phyloP scores from a whole-genome alignment of 805 yeast genomes.

The Ascoidea tarda region DNA sequence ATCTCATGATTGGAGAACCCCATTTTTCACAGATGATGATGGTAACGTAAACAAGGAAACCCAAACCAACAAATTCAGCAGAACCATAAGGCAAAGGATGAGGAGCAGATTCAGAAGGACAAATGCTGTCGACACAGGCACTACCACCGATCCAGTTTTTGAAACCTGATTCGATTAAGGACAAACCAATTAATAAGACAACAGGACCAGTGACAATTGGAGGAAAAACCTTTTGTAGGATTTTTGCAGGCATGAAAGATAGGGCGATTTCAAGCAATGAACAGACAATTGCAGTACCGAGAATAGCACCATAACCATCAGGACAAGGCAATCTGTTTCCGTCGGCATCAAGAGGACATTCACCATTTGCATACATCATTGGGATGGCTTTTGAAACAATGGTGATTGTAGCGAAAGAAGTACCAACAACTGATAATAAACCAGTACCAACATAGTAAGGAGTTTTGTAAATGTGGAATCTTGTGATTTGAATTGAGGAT shows the following conservation, averaged over 20 bases:
- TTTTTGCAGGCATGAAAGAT: slow-evolving; percentile 65
- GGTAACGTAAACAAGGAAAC: slow-evolving; percentile 64
- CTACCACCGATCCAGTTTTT: slow-evolving; percentile 84
- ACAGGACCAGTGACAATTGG: slow-evolving; percentile 92
- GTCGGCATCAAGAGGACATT: slow-evolving; percentile 45
- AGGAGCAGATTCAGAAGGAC: slow-evolving; percentile 38
- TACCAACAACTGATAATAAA: slow-evolving; percentile 78
- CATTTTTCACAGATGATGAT: slow-evolving; percentile 70
- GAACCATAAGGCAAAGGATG: slow-evolving; percentile 66
- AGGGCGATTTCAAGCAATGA: slow-evolving; percentile 58
- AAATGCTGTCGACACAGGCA: slow-evolving; percentile 35
- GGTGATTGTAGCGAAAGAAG: slow-evolving; percentile 78
- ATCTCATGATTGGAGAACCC: slow-evolving; percentile 91
- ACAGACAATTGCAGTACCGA: slow-evolving; percentile 72
- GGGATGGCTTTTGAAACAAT: slow-evolving; percentile 68
- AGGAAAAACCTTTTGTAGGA: slow-evolving; percentile 66
- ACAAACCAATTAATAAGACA: slow-evolving; percentile 69
- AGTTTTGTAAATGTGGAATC: slow-evolving; percentile 64
- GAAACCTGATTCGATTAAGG: slow-evolving; percentile 58
- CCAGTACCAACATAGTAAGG: slow-evolving; percentile 81
- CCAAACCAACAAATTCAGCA: slow-evolving; percentile 76
- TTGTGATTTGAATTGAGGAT: slow-evolving; percentile 63
- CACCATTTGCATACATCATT: slow-evolving; percentile 62
- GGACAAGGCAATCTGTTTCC: slow-evolving; percentile 72
- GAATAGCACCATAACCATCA: slow-evolving; percentile 77